Percentiles rank a stretch among this genome's conserved stretches.
These are phyloP conservation scores for Chaetoscypha palmicola DNA, from an alignment of 2,329 filamentous ascomycete genomes.

Conservation along the genomic window DNA sequence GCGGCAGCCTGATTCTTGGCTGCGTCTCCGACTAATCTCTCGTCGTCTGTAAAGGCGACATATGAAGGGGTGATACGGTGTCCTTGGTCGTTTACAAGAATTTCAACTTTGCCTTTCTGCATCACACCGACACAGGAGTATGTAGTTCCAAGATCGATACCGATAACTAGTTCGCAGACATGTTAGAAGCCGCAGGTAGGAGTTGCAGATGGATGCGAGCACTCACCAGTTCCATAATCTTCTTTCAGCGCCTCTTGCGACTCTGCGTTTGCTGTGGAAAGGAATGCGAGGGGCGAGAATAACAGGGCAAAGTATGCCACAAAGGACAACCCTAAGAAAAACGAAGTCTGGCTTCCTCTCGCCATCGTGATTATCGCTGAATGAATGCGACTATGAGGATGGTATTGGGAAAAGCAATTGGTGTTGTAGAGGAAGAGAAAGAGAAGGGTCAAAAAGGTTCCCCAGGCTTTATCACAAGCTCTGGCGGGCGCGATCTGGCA, in stretches of 20 bases:
- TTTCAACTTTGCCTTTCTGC: conserved; percentile 91
- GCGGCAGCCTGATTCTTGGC: conserved; percentile 90
- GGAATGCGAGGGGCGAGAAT: conserved; percentile 79
- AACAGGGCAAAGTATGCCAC: conserved; percentile 88
- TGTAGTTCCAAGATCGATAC: conserved; percentile 93
- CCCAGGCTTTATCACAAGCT: conserved; percentile 6
- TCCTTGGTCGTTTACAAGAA: conserved; percentile 93
- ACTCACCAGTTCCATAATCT: conserved; percentile 65
- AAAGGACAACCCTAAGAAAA: conserved; percentile 77
- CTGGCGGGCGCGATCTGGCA: conserved; percentile 2
- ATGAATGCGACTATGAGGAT: conserved; percentile 12
- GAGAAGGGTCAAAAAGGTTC: conserved; percentile 1
- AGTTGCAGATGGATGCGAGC: not conserved
- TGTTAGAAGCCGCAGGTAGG: conserved; percentile 11
- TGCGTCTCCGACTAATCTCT: conserved; percentile 93
- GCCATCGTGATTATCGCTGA: conserved; percentile 41
- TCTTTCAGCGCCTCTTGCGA: conserved; percentile 60
- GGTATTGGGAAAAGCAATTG: conserved; percentile 9
- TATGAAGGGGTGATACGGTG: conserved; percentile 95
- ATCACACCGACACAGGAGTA: conserved; percentile 90
- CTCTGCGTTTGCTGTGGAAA: conserved; percentile 65
- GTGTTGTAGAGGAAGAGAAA: conserved; percentile 6
- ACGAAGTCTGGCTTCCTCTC: conserved; percentile 56
- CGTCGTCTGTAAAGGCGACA: conserved; percentile 94
- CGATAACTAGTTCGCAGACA: conserved; percentile 56